Evolutionary conservation across 805 yeast genomes (phyloP).

Genomic region (Schwanniomyces occidentalis): DNA sequence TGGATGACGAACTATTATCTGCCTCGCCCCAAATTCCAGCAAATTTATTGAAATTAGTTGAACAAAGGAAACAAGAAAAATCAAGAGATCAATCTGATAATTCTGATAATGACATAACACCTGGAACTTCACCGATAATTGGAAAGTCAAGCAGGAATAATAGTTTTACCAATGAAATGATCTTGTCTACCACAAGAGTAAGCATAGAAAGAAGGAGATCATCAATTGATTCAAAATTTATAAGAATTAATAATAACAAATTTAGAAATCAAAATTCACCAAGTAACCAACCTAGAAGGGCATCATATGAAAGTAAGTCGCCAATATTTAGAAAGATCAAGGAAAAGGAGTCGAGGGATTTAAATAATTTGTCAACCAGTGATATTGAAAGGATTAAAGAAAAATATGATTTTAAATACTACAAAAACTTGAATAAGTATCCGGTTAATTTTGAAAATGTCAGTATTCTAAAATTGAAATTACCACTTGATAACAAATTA

Average conservation of each 20-base stretch:
- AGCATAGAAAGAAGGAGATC: constrained; percentile 28
- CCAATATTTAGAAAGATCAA: constrained; percentile 1
- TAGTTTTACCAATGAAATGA: constrained; percentile 21
- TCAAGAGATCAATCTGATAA: constrained; percentile 26
- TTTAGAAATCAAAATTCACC: constrained; percentile 13
- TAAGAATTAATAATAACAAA: constrained; percentile 18
- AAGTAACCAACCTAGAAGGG: not conserved
- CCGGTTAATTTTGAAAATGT: constrained; percentile 34
- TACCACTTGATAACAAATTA: constrained; percentile 64
- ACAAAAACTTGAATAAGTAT: constrained; percentile 39
- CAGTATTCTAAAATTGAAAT: constrained; percentile 42
- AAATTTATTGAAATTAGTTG: constrained; percentile 56
- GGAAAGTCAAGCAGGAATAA: constrained; percentile 18
- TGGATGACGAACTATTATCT: constrained; percentile 48
- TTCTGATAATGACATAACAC: constrained; percentile 23
- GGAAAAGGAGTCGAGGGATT: constrained; percentile 5
- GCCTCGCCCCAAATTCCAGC: constrained; percentile 73
- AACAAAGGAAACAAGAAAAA: constrained; percentile 43
- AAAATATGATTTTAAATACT: constrained; percentile 35
- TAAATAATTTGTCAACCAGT: not conserved
- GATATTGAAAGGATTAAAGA: constrained; percentile 18
- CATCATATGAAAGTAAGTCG: constrained; percentile 5
- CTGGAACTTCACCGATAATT: constrained; percentile 32
- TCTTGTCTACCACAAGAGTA: constrained; percentile 18
- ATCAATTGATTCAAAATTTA: constrained; percentile 33